Evolutionary conservation across 352 stramenopile species (phyloP).

Genomic region (Pythium phragmitis): DNA sequence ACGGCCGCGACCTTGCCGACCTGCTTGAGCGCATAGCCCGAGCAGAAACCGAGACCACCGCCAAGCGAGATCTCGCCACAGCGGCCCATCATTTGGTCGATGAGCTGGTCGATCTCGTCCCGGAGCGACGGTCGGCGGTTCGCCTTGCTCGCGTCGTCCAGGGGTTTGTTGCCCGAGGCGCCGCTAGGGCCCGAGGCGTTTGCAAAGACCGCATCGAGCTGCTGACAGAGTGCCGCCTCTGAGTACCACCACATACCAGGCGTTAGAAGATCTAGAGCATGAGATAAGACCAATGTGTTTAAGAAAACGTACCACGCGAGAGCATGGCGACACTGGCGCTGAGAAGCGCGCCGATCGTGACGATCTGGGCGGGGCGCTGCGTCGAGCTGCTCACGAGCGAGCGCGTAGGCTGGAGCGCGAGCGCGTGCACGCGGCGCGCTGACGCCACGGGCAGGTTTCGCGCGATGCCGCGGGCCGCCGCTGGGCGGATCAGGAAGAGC

Average conservation of each 20-base stretch:
- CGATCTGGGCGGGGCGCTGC: slow-evolving; percentile 11
- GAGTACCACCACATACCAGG: background rate
- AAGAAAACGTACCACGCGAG: slow-evolving; percentile 28
- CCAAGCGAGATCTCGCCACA: slow-evolving; percentile 75
- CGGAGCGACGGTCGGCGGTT: slow-evolving; percentile 29
- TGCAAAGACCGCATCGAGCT: slow-evolving; percentile 36
- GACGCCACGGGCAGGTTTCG: slow-evolving; percentile 24
- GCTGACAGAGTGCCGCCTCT: slow-evolving; percentile 50
- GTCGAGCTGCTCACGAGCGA: slow-evolving; percentile 5
- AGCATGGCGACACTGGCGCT: slow-evolving; percentile 49
- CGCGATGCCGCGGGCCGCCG: slow-evolving; percentile 19
- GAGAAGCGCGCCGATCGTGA: slow-evolving; percentile 47
- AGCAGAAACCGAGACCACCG: slow-evolving; percentile 74
- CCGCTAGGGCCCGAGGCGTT: slow-evolving; percentile 25
- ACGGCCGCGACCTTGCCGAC: slow-evolving; percentile 76
- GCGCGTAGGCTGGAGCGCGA: slow-evolving; percentile 19
- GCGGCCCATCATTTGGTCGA: slow-evolving; percentile 59
- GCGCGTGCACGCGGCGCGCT: slow-evolving; percentile 24
- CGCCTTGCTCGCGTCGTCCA: slow-evolving; percentile 30
- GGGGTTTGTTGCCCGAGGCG: slow-evolving; percentile 11
- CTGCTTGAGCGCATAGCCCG: slow-evolving; percentile 82
- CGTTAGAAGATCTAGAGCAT: background rate
- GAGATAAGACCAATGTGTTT: background rate
- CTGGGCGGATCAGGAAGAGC: slow-evolving; percentile 34
- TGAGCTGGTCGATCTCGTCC: slow-evolving; percentile 58